phyloP scores from a whole-genome alignment of 768 basidiomycete genomes.

The Thelephora aurantiotincta region DNA sequence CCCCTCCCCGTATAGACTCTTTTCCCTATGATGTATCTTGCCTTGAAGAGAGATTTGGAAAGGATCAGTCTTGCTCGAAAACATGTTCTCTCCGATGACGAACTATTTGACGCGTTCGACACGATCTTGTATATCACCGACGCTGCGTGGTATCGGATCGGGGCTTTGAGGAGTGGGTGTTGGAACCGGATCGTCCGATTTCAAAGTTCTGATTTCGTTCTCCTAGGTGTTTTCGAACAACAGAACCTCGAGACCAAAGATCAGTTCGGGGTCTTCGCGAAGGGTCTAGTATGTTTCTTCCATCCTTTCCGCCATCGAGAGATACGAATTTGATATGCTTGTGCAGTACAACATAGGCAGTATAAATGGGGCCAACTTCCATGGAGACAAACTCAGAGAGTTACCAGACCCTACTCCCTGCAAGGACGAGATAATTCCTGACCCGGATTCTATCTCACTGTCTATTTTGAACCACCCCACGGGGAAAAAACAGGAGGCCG shows the following conservation, averaged over 20 bases:
- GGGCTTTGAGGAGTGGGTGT: neutral
- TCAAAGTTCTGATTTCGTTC: neutral
- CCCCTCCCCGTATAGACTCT: constrained; percentile 17
- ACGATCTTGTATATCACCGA: constrained; percentile 10
- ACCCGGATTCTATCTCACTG: neutral
- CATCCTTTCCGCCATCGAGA: neutral
- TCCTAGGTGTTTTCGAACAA: constrained; percentile 9
- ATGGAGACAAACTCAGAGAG: neutral
- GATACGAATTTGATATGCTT: neutral
- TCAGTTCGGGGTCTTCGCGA: constrained; percentile 12
- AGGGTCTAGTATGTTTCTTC: constrained; percentile 8
- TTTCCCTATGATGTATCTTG: constrained; percentile 21
- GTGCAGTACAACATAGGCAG: constrained; percentile 4
- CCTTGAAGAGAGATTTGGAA: constrained; percentile 20
- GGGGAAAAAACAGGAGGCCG: neutral
- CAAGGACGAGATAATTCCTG: neutral
- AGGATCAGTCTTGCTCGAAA: constrained; percentile 16
- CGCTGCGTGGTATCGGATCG: constrained; percentile 7
- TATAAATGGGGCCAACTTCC: neutral
- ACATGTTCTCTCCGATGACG: constrained; percentile 15
- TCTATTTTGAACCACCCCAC: neutral
- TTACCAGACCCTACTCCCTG: neutral
- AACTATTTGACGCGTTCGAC: constrained; percentile 13
- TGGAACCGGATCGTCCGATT: too few species aligned
- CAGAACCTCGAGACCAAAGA: constrained; percentile 8